Percentiles rank a stretch among this genome's conserved stretches.
phyloP scores from a whole-genome alignment of 1,284 basidiomycete genomes.

The Rhizopogon parksii region DNA sequence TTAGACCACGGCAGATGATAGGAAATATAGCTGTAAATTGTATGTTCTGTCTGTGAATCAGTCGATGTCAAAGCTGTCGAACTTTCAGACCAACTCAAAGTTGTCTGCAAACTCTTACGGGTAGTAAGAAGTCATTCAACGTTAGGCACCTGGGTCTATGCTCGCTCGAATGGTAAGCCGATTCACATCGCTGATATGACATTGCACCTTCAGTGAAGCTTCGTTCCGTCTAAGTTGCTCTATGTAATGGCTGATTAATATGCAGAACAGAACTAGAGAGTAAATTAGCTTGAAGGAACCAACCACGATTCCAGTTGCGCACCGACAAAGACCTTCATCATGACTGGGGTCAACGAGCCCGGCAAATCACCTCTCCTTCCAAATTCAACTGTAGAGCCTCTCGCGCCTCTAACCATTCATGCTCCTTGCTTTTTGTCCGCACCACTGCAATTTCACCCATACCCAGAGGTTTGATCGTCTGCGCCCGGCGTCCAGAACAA shows the following conservation, averaged over 20 bases:
- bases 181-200: no score
- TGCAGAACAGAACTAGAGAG: background rate
- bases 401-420: constrained; percentile 56
- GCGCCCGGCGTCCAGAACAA: constrained; percentile 66
- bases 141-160: no score
- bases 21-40: no score
- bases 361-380: constrained; percentile 67
- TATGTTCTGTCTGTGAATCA: no score
- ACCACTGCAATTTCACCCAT: constrained; percentile 87
- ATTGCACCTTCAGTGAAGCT: no score
- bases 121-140: no score
- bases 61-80: no score
- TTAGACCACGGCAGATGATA: no score
- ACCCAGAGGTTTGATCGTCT: constrained; percentile 65
- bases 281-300: background rate
- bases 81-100: no score
- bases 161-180: no score
- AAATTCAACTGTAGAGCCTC: constrained; percentile 56
- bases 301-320: background rate
- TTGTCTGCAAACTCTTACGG: no score
- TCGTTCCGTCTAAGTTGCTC: no score
- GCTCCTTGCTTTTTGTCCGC: constrained; percentile 58
- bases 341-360: constrained; percentile 43
- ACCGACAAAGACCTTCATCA: background rate
- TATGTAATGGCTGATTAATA: background rate